A percentile compares a stretch with the other conserved stretches of the same genome.
Evolutionary conservation across 768 basidiomycete species (phyloP).

Genomic region (Russula abietina): DNA sequence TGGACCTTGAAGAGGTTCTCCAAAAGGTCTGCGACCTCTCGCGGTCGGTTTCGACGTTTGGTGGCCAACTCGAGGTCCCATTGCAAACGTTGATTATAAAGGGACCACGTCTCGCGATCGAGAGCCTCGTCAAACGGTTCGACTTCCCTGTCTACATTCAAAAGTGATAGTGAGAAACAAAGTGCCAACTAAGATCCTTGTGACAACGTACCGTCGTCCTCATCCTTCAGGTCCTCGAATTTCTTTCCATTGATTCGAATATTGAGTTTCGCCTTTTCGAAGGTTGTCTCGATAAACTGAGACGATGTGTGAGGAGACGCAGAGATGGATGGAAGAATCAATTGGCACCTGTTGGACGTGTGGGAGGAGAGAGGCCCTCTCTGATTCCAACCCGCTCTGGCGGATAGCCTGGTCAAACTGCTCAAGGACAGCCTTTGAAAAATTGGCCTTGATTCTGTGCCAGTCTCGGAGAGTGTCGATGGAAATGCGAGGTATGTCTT

Average conservation of each 20-base stretch:
- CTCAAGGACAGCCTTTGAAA: slow-evolving; percentile 14
- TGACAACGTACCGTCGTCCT: slow-evolving; percentile 10
- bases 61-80: slow-evolving; percentile 70
- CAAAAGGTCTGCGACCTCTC: slow-evolving; percentile 42
- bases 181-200: background rate
- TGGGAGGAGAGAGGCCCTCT: slow-evolving; percentile 8
- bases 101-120: slow-evolving; percentile 74
- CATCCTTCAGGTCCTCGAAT: slow-evolving; percentile 20
- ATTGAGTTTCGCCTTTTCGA: slow-evolving; percentile 23
- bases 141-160: slow-evolving; percentile 36
- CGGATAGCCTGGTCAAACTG: slow-evolving; percentile 14
- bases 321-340: background rate
- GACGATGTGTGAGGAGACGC: background rate
- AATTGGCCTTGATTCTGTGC: slow-evolving; percentile 22
- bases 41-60: slow-evolving; percentile 57
- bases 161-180: background rate
- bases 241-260: slow-evolving; percentile 24
- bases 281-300: slow-evolving; percentile 22
- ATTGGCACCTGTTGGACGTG: slow-evolving; percentile 13
- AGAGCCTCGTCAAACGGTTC: slow-evolving; percentile 85
- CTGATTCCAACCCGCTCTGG: slow-evolving; percentile 9
- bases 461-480: slow-evolving; percentile 22
- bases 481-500: slow-evolving; percentile 22
- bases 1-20: slow-evolving; percentile 37
- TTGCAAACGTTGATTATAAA: slow-evolving; percentile 66